These are phyloP conservation scores for Cinnamomum chago DNA, from an alignment of 164 flowering plant species.

Conservation along the genomic window DNA sequence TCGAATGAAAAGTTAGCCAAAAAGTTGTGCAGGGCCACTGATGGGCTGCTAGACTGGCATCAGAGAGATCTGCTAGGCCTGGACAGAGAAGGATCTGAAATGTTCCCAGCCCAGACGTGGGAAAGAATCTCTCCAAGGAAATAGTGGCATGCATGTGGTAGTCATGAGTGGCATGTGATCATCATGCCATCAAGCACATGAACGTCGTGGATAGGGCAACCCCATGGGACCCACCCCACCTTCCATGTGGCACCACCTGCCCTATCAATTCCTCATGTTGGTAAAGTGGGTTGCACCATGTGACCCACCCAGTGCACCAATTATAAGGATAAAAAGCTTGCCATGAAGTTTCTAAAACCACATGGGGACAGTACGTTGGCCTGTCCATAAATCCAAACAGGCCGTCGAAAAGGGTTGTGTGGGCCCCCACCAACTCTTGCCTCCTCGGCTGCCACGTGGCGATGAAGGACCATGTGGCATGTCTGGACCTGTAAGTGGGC, in stretches of 20 bases:
- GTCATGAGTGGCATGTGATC: neutral
- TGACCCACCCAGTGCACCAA: neutral
- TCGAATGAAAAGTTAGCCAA: no score
- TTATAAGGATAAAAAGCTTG: neutral
- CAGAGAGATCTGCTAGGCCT: no score
- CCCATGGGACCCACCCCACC: neutral
- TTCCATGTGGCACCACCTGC: neutral
- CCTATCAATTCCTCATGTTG: neutral
- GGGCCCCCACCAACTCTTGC: neutral
- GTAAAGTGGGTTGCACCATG: neutral
- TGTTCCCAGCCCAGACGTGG: neutral
- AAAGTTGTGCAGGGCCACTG: no score
- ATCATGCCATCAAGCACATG: neutral
- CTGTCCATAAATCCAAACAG: neutral
- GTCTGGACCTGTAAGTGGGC: neutral
- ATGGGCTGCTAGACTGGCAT: no score
- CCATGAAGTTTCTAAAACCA: neutral
- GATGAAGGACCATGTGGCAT: neutral
- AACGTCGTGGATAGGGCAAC: neutral
- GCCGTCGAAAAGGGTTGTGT: neutral
- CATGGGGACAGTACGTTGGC: neutral
- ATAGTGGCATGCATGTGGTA: neutral
- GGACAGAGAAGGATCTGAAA: no score
- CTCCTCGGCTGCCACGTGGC: neutral
- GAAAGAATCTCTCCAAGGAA: neutral